These are phyloP conservation scores for Limonium bicolor DNA, from an alignment of 148 eudicot genomes.

Conservation along the genomic window DNA sequence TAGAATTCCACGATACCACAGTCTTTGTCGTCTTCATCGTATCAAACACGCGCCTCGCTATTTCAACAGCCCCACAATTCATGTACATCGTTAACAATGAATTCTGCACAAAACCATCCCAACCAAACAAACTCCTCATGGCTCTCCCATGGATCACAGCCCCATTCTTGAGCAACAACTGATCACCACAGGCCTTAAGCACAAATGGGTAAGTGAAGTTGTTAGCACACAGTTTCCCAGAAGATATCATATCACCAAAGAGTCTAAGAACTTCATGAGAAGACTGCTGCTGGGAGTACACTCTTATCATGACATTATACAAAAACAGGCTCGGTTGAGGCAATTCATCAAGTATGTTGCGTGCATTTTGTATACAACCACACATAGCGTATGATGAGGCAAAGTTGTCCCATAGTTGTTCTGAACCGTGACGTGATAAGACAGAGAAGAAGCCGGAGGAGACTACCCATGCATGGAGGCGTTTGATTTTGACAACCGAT, in stretches of 20 bases:
- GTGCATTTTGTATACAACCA: no score
- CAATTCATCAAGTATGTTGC: no score
- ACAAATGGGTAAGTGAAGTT: conserved; percentile 26
- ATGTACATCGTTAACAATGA: conserved; percentile 13
- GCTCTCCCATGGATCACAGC: conserved; percentile 9
- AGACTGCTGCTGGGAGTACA: conserved; percentile 11
- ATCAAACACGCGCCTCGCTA: conserved; percentile 7
- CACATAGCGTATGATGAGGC: no score
- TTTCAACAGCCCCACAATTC: conserved; percentile 6
- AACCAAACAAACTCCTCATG: conserved; percentile 8
- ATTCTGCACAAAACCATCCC: conserved; percentile 12
- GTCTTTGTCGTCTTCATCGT: conserved; percentile 10
- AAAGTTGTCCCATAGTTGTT: no score
- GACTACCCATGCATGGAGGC: no score
- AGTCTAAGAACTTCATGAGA: conserved; percentile 8
- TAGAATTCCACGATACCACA: conserved; percentile 15
- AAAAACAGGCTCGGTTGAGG: conserved; percentile 14
- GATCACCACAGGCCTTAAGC: conserved; percentile 5
- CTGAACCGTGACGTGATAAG: no score
- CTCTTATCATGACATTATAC: conserved; percentile 11
- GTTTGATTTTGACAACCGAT: no score
- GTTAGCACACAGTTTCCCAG: conserved; percentile 19
- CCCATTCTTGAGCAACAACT: conserved; percentile 11
- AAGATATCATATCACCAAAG: conserved; percentile 15
- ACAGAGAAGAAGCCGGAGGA: no score